A percentile compares a stretch with the other conserved stretches of the same genome.
Conservation (phyloP, 768 basidiomycete genomes). For the Hemileccinum impolitum region DNA sequence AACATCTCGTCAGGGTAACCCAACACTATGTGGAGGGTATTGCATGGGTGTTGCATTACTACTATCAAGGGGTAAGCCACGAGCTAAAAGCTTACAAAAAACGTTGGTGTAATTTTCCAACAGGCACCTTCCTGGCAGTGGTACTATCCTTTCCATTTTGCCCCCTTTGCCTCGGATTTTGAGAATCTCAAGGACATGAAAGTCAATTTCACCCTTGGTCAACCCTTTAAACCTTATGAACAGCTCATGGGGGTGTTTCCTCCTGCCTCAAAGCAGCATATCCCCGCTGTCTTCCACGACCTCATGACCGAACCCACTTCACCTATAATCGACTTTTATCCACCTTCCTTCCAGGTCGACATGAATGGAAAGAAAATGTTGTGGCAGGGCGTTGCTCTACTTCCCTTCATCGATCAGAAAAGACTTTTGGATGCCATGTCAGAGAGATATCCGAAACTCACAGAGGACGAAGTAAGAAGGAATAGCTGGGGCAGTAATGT, state of each 20-base stretch:
- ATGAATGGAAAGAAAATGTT: slow-evolving; percentile 99
- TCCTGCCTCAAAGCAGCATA: slow-evolving; percentile 79
- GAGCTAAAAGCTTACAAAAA: neutral
- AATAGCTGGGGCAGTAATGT: slow-evolving; percentile 85
- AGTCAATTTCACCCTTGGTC: slow-evolving; percentile 73
- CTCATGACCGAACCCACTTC: slow-evolving; percentile 87
- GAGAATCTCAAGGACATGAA: slow-evolving; percentile 73
- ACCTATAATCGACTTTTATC: slow-evolving; percentile 96
- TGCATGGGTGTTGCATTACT: slow-evolving; percentile 94
- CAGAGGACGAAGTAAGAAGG: slow-evolving; percentile 76
- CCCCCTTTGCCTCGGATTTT: slow-evolving; percentile 96
- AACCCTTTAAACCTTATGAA: slow-evolving; percentile 95
- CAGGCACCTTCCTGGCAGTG: slow-evolving; percentile 96
- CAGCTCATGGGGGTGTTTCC: slow-evolving; percentile 99
- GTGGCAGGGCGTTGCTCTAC: slow-evolving; percentile 96
- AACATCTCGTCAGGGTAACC: slow-evolving; percentile 54
- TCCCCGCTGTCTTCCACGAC: slow-evolving; percentile 79
- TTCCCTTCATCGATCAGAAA: slow-evolving; percentile 91
- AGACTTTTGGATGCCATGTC: slow-evolving; percentile 85
- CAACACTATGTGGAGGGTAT: slow-evolving; percentile 90
- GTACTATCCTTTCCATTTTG: slow-evolving; percentile 99
- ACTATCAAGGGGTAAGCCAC: slow-evolving; percentile 89
- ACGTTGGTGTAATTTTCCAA: slow-evolving; percentile 18
- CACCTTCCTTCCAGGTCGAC: slow-evolving; percentile 86
- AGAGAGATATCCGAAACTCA: slow-evolving; percentile 56